Percentiles rank a stretch among this genome's conserved stretches.
phyloP scores from a whole-genome alignment of 345 rosid genomes.

The Triadica sebifera region DNA sequence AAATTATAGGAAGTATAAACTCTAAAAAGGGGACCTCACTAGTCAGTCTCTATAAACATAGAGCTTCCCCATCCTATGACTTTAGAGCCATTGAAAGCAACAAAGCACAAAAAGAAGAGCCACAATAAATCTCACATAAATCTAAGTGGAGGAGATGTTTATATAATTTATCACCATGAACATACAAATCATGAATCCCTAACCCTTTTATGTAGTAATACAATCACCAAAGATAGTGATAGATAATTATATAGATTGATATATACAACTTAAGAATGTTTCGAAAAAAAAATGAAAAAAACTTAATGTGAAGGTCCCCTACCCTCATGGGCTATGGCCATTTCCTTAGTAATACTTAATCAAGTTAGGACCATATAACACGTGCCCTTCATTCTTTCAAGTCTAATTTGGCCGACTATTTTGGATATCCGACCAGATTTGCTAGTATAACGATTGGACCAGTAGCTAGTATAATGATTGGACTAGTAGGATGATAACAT shows the following conservation, averaged over 20 bases:
- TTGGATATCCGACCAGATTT: too few species aligned
- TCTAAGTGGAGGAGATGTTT: not conserved
- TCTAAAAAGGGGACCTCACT: conserved; percentile 1
- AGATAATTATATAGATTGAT: too few species aligned
- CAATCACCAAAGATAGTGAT: not conserved
- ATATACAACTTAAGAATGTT: not conserved
- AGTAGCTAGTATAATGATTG: too few species aligned
- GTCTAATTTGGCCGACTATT: too few species aligned
- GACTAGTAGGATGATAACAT: too few species aligned
- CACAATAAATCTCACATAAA: not conserved
- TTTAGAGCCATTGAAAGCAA: not conserved
- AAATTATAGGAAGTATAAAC: too few species aligned
- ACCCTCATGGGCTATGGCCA: too few species aligned
- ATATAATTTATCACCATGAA: not conserved
- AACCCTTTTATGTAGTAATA: not conserved
- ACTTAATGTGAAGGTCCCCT: too few species aligned
- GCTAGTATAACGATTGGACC: too few species aligned
- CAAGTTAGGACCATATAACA: conserved; percentile 8
- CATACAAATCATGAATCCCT: not conserved
- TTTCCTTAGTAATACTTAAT: conserved; percentile 7
- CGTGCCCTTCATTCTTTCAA: conserved; percentile 1
- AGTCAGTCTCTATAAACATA: not conserved
- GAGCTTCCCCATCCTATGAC: conserved; percentile 8
- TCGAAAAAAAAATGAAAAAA: not conserved
- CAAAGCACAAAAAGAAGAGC: not conserved